Percentiles rank a stretch among this genome's conserved stretches.
These are phyloP conservation scores for Tylopilus subfusipes DNA, from an alignment of 768 basidiomycete genomes.

Conservation along the genomic window DNA sequence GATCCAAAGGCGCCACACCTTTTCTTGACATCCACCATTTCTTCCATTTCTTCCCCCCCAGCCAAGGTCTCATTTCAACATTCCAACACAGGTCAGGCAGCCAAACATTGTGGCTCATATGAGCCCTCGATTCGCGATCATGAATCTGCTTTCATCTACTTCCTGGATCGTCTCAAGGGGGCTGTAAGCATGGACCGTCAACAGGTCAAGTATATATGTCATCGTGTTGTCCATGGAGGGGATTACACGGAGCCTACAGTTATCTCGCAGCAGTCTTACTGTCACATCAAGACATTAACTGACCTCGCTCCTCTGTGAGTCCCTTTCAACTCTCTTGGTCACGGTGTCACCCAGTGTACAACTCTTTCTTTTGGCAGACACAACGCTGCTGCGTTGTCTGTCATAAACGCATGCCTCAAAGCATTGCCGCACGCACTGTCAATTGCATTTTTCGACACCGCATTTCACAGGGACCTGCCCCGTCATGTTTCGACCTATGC, in stretches of 20 bases:
- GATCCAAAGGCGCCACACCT: conserved; percentile 39
- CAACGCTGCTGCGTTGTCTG: conserved; percentile 57
- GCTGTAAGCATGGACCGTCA: conserved; percentile 41
- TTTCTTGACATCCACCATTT: conserved; percentile 48
- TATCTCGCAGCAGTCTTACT: conserved; percentile 63
- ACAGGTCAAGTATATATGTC: conserved; percentile 57
- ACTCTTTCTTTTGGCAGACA: conserved; percentile 38
- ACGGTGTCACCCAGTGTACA: not conserved
- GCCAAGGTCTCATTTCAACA: conserved; percentile 47
- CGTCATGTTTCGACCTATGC: conserved; percentile 76
- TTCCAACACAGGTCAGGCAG: not conserved
- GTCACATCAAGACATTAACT: conserved; percentile 71
- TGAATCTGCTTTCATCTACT: conserved; percentile 57
- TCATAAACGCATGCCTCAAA: conserved; percentile 58
- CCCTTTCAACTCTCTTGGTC: not conserved
- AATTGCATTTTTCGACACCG: conserved; percentile 85
- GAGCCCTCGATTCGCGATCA: conserved; percentile 49
- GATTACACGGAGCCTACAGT: conserved; percentile 66
- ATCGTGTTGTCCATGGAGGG: conserved; percentile 87
- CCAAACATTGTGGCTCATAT: conserved; percentile 23
- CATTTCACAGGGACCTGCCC: conserved; percentile 79
- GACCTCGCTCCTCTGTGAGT: conserved; percentile 78
- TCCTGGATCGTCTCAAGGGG: conserved; percentile 46
- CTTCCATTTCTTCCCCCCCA: conserved; percentile 56
- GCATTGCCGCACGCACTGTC: conserved; percentile 65